Evolutionary conservation across 106 monocot species (phyloP).

Genomic region (Ottelia alismoides): DNA sequence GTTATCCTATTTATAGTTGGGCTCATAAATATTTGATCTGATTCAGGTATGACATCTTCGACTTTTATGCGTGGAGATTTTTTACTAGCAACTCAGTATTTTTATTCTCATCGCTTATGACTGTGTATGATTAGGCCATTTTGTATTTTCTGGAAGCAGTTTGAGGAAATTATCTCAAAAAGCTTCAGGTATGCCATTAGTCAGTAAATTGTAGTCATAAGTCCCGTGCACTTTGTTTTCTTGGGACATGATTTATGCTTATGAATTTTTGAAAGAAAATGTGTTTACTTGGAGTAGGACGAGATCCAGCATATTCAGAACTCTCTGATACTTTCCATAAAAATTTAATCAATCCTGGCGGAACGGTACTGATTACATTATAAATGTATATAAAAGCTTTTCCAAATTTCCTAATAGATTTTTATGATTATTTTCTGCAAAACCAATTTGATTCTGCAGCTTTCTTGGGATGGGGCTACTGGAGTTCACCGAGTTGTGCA

Average conservation of each 20-base stretch:
- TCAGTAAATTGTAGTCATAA: not conserved
- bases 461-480: conserved; percentile 18
- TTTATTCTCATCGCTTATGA: too few relatives aligned
- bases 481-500: conserved; percentile 36
- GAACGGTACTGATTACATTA: conserved; percentile 16
- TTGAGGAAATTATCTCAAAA: not conserved
- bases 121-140: not conserved
- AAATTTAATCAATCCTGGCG: conserved; percentile 26
- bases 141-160: not conserved
- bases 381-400: not conserved
- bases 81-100: too few relatives aligned
- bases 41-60: too few relatives aligned
- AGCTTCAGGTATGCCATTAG: not conserved
- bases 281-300: too few relatives aligned
- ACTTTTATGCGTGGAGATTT: too few relatives aligned
- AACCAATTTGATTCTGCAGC: conserved; percentile 18
- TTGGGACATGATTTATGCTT: not conserved
- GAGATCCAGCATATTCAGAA: conserved; percentile 31
- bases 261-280: conserved; percentile 13
- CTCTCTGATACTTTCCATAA: conserved; percentile 34
- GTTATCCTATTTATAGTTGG: too few relatives aligned
- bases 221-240: not conserved
- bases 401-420: not conserved
- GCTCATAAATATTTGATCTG: too few relatives aligned
- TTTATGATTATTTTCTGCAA: not conserved